Percentiles rank a stretch among this genome's conserved stretches.
phyloP scores from a whole-genome alignment of 1,139 yeast genomes.

The Taphrina confusa region DNA sequence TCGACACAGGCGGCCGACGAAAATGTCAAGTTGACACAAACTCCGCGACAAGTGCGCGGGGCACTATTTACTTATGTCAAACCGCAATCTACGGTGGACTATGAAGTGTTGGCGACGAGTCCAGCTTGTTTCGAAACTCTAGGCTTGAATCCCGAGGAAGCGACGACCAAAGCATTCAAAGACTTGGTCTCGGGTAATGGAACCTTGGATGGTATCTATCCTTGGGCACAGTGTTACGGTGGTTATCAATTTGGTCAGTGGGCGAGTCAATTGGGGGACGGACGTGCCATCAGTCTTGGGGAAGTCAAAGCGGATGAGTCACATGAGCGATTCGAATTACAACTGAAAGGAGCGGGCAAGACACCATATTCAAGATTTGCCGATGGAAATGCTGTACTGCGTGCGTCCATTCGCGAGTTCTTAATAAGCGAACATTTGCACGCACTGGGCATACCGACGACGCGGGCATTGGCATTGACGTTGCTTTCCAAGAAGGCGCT shows the following conservation, averaged over 20 bases:
- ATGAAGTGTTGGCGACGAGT: conserved; percentile 61
- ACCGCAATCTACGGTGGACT: conserved; percentile 61
- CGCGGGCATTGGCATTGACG: conserved; percentile 76
- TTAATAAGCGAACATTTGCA: conserved; percentile 78
- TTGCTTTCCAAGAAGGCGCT: conserved; percentile 78
- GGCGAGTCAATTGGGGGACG: conserved; percentile 98
- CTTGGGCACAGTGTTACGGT: conserved; percentile 89
- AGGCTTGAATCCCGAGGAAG: conserved; percentile 53
- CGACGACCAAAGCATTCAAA: conserved; percentile 53
- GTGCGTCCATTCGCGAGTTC: conserved; percentile 87
- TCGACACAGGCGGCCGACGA: conserved; percentile 54
- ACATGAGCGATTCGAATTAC: conserved; percentile 60
- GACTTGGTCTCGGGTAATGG: conserved; percentile 65
- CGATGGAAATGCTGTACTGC: conserved; percentile 89
- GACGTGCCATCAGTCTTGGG: conserved; percentile 80
- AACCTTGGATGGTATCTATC: conserved; percentile 55
- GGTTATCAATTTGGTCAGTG: conserved; percentile 96
- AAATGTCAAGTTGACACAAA: conserved; percentile 50
- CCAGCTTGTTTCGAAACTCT: conserved; percentile 63
- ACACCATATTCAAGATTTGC: conserved; percentile 94
- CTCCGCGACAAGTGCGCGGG: conserved; percentile 60
- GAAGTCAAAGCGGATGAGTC: conserved; percentile 55
- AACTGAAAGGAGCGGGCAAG: conserved; percentile 81
- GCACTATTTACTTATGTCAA: conserved; percentile 73
- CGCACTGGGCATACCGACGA: conserved; percentile 81